Evolutionary conservation across 257 asterid species (phyloP).

Genomic region (Solanum ossicruentum): DNA sequence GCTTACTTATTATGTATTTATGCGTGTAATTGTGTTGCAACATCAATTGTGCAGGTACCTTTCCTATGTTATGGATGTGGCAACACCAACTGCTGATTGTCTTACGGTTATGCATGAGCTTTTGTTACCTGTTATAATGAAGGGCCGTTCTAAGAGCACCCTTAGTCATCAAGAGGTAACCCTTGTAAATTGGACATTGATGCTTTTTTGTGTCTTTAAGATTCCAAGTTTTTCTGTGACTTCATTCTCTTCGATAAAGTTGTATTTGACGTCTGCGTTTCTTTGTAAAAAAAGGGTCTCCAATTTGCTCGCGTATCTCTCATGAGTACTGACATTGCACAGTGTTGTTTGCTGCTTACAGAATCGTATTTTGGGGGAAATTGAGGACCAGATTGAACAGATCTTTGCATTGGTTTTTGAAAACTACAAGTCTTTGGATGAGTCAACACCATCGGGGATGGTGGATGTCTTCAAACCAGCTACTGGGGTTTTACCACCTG

Average conservation of each 20-base stretch:
- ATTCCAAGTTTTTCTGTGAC: background rate
- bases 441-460: conserved; percentile 30
- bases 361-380: conserved; percentile 44
- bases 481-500: conserved; percentile 34
- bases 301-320: background rate
- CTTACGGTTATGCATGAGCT: conserved; percentile 24
- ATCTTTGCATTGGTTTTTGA: conserved; percentile 35
- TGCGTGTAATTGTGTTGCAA: background rate
- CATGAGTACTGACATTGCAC: background rate
- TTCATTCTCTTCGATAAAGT: background rate
- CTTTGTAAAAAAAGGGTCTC: background rate
- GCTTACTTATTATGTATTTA: background rate
- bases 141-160: conserved; percentile 23
- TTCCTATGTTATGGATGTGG: conserved; percentile 49
- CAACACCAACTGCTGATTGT: conserved; percentile 48
- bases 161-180: conserved; percentile 50
- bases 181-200: background rate
- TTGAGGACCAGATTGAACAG: conserved; percentile 41
- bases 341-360: conserved; percentile 8
- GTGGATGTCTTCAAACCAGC: conserved; percentile 36
- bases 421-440: conserved; percentile 40
- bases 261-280: background rate
- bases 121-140: conserved; percentile 32
- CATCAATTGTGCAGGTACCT: conserved; percentile 26
- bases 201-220: background rate